Conservation (phyloP, 2,329 filamentous ascomycete genomes). For the Cordyceps pruinosa region DNA sequence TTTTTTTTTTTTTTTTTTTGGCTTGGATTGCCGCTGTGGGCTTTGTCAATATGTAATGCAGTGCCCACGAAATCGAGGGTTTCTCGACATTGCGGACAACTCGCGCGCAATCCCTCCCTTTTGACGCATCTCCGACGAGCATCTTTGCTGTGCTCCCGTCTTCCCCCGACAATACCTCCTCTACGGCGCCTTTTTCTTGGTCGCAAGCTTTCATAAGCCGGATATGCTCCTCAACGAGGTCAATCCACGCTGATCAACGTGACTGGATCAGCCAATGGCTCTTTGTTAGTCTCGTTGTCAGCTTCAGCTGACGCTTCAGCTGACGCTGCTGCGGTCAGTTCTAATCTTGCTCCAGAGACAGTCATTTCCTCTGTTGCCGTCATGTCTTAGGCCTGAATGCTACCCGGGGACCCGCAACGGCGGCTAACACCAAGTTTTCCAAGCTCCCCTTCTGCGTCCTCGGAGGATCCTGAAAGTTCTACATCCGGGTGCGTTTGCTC, state of each 20-base stretch:
- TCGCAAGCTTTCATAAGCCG: not conserved
- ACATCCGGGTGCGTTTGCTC: not conserved
- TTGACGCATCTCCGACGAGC: not conserved
- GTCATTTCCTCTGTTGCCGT: not conserved
- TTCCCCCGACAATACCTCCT: not conserved
- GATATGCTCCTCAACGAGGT: not conserved
- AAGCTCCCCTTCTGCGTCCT: not conserved
- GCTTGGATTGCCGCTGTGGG: constrained; percentile 5
- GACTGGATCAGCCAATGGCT: not conserved
- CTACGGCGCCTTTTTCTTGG: not conserved
- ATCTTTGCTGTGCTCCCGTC: not conserved
- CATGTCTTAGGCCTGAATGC: not conserved
- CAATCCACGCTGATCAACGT: not conserved
- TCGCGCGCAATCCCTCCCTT: constrained; percentile 2
- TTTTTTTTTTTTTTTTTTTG: too few species aligned
- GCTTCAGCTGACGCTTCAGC: too few species aligned
- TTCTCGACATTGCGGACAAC: constrained; percentile 14
- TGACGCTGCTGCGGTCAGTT: not conserved
- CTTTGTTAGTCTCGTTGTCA: too few species aligned
- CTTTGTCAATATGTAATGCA: constrained; percentile 13
- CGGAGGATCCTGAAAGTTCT: not conserved
- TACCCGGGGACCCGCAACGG: not conserved
- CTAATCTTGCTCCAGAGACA: not conserved
- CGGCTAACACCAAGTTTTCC: not conserved
- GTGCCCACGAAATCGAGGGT: constrained; percentile 1